Evolutionary conservation across 257 asterid genomes (phyloP).

Genomic region (Haberlea rhodopensis): DNA sequence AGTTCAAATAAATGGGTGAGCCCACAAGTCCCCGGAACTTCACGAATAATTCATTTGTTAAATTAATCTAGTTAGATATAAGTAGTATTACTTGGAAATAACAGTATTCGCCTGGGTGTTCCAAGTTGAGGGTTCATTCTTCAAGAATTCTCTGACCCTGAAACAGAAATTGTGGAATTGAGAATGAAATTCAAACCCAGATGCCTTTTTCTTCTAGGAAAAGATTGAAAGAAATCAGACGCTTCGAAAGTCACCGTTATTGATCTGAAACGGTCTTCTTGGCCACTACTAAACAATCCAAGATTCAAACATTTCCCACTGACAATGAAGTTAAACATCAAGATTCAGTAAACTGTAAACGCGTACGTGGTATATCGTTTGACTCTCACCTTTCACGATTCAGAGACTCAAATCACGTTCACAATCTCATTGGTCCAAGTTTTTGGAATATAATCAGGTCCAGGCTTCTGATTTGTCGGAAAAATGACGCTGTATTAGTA

Average conservation of each 20-base stretch:
- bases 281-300: background rate
- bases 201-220: too few species aligned
- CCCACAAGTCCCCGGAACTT: background rate
- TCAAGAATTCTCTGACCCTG: slow-evolving; percentile 20
- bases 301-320: background rate
- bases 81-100: slow-evolving; percentile 26
- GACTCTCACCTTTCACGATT: background rate
- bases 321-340: background rate
- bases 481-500: background rate
- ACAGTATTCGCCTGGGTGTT: slow-evolving; percentile 37
- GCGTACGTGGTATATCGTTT: too few species aligned
- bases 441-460: background rate
- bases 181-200: too few species aligned
- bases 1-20: background rate
- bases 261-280: background rate
- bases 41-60: background rate
- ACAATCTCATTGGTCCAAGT: background rate
- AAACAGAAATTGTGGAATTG: background rate
- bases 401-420: background rate
- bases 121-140: slow-evolving; percentile 22
- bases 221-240: too few species aligned
- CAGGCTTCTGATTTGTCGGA: background rate
- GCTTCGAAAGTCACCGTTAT: too few species aligned
- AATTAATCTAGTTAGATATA: background rate
- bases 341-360: background rate